Evolutionary conservation across 495 filamentous ascomycete species (phyloP).

Genomic region (Hyaloscypha variabilis): DNA sequence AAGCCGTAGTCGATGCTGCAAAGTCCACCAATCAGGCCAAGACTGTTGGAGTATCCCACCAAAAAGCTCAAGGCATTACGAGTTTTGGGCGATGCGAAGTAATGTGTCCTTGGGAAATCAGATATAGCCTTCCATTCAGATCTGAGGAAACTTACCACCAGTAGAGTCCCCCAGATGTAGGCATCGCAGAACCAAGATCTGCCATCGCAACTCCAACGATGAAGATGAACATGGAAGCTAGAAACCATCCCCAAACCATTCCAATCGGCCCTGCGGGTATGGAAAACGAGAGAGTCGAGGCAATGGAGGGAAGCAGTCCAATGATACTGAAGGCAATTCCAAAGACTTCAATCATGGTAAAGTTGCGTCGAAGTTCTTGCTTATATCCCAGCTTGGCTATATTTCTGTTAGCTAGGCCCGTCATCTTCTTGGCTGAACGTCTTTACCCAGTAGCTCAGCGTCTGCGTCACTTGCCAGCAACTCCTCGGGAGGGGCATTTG

Average conservation of each 20-base stretch:
- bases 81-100: slow-evolving; percentile 60
- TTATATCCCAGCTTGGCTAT: slow-evolving; percentile 67
- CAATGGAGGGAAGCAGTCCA: slow-evolving; percentile 72
- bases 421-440: neutral
- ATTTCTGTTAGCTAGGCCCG: slow-evolving; percentile 23
- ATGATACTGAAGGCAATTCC: slow-evolving; percentile 76
- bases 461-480: slow-evolving; percentile 33
- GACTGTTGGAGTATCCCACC: slow-evolving; percentile 72
- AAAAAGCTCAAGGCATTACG: slow-evolving; percentile 68
- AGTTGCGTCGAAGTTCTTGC: slow-evolving; percentile 69
- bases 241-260: slow-evolving; percentile 74
- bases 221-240: slow-evolving; percentile 64
- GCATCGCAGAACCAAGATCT: slow-evolving; percentile 70
- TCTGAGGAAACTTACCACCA: slow-evolving; percentile 39
- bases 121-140: neutral
- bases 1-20: slow-evolving; percentile 60
- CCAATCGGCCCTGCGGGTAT: slow-evolving; percentile 69
- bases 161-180: slow-evolving; percentile 69
- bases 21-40: slow-evolving; percentile 66
- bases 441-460: slow-evolving; percentile 34
- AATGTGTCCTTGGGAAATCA: slow-evolving; percentile 57
- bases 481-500: slow-evolving; percentile 16
- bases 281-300: slow-evolving; percentile 64
- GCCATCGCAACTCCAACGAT: slow-evolving; percentile 70
- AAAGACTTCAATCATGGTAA: slow-evolving; percentile 67